Conservation (phyloP, 2,329 filamentous ascomycete genomes). For the Alternaria solani region DNA sequence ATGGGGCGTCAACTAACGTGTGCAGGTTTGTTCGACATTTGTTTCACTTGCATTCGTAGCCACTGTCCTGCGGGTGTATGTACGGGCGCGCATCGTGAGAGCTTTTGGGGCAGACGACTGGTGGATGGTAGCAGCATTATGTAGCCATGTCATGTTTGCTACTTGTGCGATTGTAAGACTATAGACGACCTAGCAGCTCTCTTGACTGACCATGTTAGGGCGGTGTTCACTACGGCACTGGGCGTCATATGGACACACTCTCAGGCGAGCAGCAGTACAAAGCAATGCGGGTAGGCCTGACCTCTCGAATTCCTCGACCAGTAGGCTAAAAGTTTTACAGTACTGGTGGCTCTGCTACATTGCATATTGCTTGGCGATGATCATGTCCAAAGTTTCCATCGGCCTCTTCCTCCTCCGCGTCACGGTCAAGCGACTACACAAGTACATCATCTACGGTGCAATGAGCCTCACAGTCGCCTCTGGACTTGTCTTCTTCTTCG, state of each 20-base stretch:
- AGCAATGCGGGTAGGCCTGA: constrained; percentile 38
- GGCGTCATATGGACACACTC: constrained; percentile 40
- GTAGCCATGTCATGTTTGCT: constrained; percentile 41
- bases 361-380: constrained; percentile 44
- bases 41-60: constrained; percentile 52
- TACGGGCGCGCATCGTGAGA: constrained; percentile 51
- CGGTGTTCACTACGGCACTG: constrained; percentile 44
- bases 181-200: neutral
- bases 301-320: neutral
- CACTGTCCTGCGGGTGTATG: constrained; percentile 52
- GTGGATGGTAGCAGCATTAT: constrained; percentile 42
- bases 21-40: constrained; percentile 47
- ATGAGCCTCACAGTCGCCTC: constrained; percentile 49
- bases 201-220: neutral
- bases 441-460: constrained; percentile 49
- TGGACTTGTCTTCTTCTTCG: constrained; percentile 55
- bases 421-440: constrained; percentile 38
- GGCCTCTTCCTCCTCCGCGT: constrained; percentile 48
- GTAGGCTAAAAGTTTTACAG: constrained; percentile 18
- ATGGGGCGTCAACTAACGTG: constrained; percentile 13
- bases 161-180: constrained; percentile 33
- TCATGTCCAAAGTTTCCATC: constrained; percentile 45
- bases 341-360: constrained; percentile 50
- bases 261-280: constrained; percentile 31
- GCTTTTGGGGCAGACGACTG: constrained; percentile 49